phyloP scores from a whole-genome alignment of 306 rosid genomes.

The Hylodesmum podocarpum region DNA sequence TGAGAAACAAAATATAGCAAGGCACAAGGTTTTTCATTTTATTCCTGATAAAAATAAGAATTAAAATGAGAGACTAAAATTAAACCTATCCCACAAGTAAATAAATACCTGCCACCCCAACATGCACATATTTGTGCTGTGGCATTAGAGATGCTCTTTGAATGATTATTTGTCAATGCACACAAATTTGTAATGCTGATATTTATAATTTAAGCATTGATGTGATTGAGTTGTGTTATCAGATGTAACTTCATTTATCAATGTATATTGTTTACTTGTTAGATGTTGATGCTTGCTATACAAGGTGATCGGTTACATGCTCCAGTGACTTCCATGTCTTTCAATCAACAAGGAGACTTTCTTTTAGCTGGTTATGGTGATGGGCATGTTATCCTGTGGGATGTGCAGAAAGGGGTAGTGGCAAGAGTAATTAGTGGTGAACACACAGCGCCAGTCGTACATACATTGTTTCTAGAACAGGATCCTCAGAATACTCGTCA shows the following conservation, averaged over 20 bases:
- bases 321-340: conserved; percentile 86
- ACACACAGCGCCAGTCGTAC: conserved; percentile 89
- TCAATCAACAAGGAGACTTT: conserved; percentile 94
- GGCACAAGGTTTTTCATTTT: not conserved
- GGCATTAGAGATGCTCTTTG: conserved; percentile 14
- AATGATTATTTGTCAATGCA: not conserved
- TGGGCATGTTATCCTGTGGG: conserved; percentile 94
- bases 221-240: conserved; percentile 26
- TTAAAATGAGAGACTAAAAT: not conserved
- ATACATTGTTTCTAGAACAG: conserved; percentile 81
- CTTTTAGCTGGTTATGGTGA: conserved; percentile 93
- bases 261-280: conserved; percentile 34
- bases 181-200: conserved; percentile 11
- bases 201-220: conserved; percentile 19
- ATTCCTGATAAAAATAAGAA: not conserved
- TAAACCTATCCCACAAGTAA: not conserved
- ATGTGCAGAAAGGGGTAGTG: conserved; percentile 67
- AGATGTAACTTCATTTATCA: conserved; percentile 26
- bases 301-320: conserved; percentile 81
- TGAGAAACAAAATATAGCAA: conserved; percentile 16
- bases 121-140: not conserved
- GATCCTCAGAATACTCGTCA: conserved; percentile 92
- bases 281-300: conserved; percentile 79
- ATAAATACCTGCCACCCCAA: not conserved
- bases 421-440: conserved; percentile 85